Conservation (phyloP, 768 basidiomycete species). For the Tubosaeta sp. region DNA sequence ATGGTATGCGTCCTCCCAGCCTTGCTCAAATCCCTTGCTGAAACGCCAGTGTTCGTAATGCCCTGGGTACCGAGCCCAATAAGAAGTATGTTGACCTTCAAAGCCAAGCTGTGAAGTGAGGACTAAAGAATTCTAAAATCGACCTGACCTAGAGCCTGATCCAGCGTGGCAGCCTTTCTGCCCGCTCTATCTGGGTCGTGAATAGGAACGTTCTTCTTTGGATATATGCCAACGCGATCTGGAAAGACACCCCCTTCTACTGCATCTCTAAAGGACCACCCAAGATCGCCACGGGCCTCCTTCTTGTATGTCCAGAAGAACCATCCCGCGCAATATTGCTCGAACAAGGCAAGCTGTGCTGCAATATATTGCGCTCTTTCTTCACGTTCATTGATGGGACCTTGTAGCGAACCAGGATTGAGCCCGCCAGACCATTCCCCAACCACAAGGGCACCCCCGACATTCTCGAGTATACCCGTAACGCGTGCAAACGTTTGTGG, state of each 20-base stretch:
- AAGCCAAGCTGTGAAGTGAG: slow-evolving; percentile 9
- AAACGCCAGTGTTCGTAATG: slow-evolving; percentile 68
- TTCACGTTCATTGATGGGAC: slow-evolving; percentile 38
- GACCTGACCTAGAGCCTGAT: slow-evolving; percentile 32
- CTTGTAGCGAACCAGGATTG: slow-evolving; percentile 57
- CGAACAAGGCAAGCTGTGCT: slow-evolving; percentile 65
- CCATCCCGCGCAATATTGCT: slow-evolving; percentile 62
- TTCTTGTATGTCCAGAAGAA: slow-evolving; percentile 89
- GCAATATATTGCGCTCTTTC: slow-evolving; percentile 48
- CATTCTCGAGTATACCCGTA: slow-evolving; percentile 30
- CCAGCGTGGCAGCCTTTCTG: slow-evolving; percentile 29
- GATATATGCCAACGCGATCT: slow-evolving; percentile 39
- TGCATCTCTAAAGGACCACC: slow-evolving; percentile 72
- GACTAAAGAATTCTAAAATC: slow-evolving; percentile 11
- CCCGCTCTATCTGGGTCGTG: slow-evolving; percentile 17
- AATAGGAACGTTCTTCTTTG: slow-evolving; percentile 16
- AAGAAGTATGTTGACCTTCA: slow-evolving; percentile 37
- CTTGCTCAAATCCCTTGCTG: slow-evolving; percentile 55
- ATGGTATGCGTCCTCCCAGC: slow-evolving; percentile 67
- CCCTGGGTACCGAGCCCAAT: slow-evolving; percentile 48
- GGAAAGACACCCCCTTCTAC: slow-evolving; percentile 62
- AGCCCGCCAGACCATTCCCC: slow-evolving; percentile 81
- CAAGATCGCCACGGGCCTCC: slow-evolving; percentile 56
- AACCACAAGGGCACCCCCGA: slow-evolving; percentile 55
- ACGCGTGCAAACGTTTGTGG: slow-evolving; percentile 41